Percentiles rank a stretch among this genome's conserved stretches.
Conservation (phyloP, 176 grass and related monocot genomes). For the Panicum miliaceum region DNA sequence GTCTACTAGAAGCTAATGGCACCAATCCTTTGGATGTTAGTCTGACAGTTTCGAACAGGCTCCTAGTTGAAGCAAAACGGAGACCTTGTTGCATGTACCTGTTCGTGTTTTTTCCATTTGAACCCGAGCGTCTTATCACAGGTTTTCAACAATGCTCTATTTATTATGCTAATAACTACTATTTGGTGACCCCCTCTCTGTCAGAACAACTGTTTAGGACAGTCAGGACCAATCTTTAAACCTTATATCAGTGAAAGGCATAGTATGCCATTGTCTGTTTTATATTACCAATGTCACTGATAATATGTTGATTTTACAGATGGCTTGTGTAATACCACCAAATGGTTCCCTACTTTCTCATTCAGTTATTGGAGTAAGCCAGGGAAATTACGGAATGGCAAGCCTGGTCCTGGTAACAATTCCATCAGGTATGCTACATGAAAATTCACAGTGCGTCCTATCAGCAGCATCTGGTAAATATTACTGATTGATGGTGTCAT, state of each 20-base stretch:
- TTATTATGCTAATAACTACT: not conserved
- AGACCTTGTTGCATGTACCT: not conserved
- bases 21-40: not conserved
- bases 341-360: not conserved
- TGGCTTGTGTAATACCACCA: not conserved
- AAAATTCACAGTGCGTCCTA: not conserved
- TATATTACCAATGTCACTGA: not conserved
- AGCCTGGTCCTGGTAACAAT: conserved; percentile 15
- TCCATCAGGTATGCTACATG: conserved; percentile 14
- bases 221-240: not conserved
- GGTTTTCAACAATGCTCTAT: not conserved
- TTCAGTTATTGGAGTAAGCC: conserved; percentile 20
- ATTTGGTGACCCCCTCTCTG: not conserved
- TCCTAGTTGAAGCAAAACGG: not conserved
- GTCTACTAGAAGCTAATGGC: not conserved
- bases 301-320: not conserved
- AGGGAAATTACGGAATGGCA: conserved; percentile 14
- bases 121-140: not conserved
- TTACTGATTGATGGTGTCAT: conserved; percentile 2
- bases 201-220: not conserved
- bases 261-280: not conserved
- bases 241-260: not conserved
- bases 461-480: not conserved
- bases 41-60: not conserved
- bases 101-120: not conserved